A percentile compares a stretch with the other conserved stretches of the same genome.
Conservation (phyloP, 345 rosid species). For the Nasturtium officinale region DNA sequence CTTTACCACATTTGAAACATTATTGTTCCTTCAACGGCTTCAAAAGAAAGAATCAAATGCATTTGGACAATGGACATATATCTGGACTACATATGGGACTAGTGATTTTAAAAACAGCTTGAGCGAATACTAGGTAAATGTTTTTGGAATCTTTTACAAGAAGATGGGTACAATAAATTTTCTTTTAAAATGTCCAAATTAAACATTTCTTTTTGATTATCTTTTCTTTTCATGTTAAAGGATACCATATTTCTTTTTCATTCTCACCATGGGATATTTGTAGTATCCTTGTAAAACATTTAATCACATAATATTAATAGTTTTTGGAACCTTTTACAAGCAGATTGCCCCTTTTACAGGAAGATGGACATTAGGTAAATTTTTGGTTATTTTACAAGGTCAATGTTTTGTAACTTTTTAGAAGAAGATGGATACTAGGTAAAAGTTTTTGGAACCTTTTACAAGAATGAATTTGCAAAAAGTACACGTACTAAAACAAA, state of each 20-base stretch:
- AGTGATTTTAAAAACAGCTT: neutral
- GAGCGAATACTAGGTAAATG: neutral
- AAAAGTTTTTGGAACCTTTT: neutral
- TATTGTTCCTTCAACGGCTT: constrained; percentile 3
- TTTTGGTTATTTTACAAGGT: neutral
- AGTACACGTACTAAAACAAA: no score
- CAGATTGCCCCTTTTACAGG: neutral
- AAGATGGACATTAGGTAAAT: neutral
- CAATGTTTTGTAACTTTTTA: no score
- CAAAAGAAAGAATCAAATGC: neutral
- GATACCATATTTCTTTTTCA: neutral
- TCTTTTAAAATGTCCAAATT: neutral
- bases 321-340: neutral
- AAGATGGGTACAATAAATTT: no score
- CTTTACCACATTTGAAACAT: neutral
- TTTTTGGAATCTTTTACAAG: neutral
- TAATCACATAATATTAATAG: no score
- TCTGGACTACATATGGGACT: neutral
- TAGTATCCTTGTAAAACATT: neutral
- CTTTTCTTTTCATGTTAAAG: no score
- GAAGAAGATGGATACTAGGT: no score
- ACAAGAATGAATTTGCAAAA: neutral
- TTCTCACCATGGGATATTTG: neutral
- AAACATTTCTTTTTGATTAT: no score
- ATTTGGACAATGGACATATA: neutral